Evolutionary conservation across 495 filamentous ascomycete species (phyloP), one percentile per base, ranked within the genome.

Genomic region (Penicillium steckii): DNA sequence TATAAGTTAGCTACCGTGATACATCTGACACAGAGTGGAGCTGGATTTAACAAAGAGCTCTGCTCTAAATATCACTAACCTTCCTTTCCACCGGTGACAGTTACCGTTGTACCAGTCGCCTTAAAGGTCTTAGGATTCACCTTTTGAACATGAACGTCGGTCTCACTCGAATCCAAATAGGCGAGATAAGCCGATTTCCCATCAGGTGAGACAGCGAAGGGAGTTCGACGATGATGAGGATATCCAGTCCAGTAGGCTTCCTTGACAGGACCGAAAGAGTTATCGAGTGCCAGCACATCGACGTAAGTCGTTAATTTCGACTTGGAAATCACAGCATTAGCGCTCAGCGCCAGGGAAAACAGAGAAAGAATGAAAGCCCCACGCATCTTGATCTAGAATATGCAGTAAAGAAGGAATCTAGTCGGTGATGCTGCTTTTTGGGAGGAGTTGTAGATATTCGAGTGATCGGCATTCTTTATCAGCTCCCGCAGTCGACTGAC

Each of bases 151-250:
- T 78, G 75, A 17, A 81, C 74, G 44, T 67, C 73, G 4, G 64
- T 74, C 44, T 72, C 73, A 42, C 69, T 78, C 8, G 67, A 58
- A 48, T 79, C 76, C 3, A 80, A 70, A 46, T 79, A 80, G 0
- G 79, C 79, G 9, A 80, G 50, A 52, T 80, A 80, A 8, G 76
- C 79, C 1, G 76, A 74, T 44, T 76, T 74, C 17, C 77, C 76
- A 60, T 79, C 67, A 1, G 77, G 74, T 4, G 79, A 80, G 12
- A 73, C 60, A 12, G 77, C 69, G 43, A 82, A 81, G 5, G 79
- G 78, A 17, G 79, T 79, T 12, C 78, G 70, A 15, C 76, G 73
- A 53, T 80, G 78, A 48, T 82, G 79, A 41, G 75, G 76, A 41
- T 74, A 72, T 3, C 67, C 69, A 29, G 78, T 80, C 78, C 79